Base-by-base conservation (phyloP, 1,284 basidiomycete species). In the Anthracocystis setariae region DNA sequence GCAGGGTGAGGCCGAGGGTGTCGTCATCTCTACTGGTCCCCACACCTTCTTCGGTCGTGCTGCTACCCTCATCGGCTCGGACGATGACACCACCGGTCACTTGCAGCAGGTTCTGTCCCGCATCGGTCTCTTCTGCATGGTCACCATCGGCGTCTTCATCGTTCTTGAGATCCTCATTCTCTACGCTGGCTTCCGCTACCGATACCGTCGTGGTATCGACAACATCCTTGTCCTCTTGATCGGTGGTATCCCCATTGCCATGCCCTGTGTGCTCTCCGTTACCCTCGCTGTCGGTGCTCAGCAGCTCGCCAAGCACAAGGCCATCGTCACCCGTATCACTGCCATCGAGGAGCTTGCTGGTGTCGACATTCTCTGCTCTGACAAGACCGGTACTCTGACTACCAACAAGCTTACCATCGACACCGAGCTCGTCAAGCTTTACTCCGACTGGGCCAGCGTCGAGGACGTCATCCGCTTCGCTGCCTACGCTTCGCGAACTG, bases 221-320 rank as follows among this genome's bases (percentile, higher is more conserved):
- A 86, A 98, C 27, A 93, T 99, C 82, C 98, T 96, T 0, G 91
- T 98, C 45, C 94, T 98, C 46, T 94, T 98, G 87, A 97, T 98
- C 74, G 94, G 94, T 86, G 94, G 94, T 46, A 98, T 98, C 71
- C 94, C 94, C 1, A 95, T 98, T 85, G 95, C 95, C 33, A 85
- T 98, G 29, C 95, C 95, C 0, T 96, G 98, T 72, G 95, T 98
- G 29, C 96, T 94, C 0, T 98, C 94, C 0, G 94, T 98, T 20
- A 98, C 95, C 2, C 89, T 98, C 33, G 94, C 94, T 1, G 87
- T 98, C n/a, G 94, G 94, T 55, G 95, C 97, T 1, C 85, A 97
- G 72, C 86, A 94, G 27, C 97, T 98, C 93, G 90, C 93, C 3
- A 92, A 91, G 74, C 88, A 92, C 32, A 95, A 94, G 75, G 95